These are phyloP conservation scores for Calonectria pteridis DNA, from an alignment of 2,329 filamentous ascomycete species.

Conservation along the genomic window DNA sequence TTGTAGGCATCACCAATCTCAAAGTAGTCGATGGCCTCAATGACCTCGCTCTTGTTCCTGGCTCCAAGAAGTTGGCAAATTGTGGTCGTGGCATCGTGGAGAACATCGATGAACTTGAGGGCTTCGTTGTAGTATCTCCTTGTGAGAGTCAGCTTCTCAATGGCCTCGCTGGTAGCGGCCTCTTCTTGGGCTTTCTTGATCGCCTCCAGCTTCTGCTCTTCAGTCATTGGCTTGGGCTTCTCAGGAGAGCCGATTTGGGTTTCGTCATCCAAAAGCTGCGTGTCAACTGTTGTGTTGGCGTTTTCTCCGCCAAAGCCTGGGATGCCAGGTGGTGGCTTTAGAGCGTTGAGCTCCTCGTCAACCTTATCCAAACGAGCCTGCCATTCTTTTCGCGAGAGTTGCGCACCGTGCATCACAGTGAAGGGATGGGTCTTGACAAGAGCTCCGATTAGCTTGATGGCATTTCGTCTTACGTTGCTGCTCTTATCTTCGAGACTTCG, in stretches of 20 bases:
- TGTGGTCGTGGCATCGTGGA: conserved; percentile 84
- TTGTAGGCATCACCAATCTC: conserved; percentile 96
- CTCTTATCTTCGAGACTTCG: conserved; percentile 97
- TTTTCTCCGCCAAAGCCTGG: conserved; percentile 69
- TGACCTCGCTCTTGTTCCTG: conserved; percentile 97
- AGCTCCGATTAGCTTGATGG: conserved; percentile 89
- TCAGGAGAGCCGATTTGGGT: conserved; percentile 82
- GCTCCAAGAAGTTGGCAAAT: conserved; percentile 92
- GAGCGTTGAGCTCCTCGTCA: conserved; percentile 82
- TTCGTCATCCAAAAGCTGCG: conserved; percentile 85
- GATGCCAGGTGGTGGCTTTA: conserved; percentile 86
- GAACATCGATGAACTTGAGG: conserved; percentile 90
- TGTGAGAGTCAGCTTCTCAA: conserved; percentile 88
- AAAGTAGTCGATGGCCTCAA: conserved; percentile 99
- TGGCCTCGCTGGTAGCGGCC: conserved; percentile 87
- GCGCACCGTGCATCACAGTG: conserved; percentile 88
- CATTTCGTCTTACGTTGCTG: conserved; percentile 95
- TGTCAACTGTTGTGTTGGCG: conserved; percentile 79
- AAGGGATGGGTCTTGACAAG: conserved; percentile 96
- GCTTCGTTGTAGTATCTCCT: conserved; percentile 94
- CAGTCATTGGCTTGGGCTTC: conserved; percentile 77
- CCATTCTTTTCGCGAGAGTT: conserved; percentile 90
- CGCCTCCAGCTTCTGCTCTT: conserved; percentile 80
- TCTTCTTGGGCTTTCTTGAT: conserved; percentile 87
- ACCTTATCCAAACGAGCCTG: conserved; percentile 83